Percentiles rank a stretch among this genome's conserved stretches.
These are phyloP conservation scores for Marsdenia floribunda DNA, from an alignment of 257 asterid genomes.

Conservation along the genomic window DNA sequence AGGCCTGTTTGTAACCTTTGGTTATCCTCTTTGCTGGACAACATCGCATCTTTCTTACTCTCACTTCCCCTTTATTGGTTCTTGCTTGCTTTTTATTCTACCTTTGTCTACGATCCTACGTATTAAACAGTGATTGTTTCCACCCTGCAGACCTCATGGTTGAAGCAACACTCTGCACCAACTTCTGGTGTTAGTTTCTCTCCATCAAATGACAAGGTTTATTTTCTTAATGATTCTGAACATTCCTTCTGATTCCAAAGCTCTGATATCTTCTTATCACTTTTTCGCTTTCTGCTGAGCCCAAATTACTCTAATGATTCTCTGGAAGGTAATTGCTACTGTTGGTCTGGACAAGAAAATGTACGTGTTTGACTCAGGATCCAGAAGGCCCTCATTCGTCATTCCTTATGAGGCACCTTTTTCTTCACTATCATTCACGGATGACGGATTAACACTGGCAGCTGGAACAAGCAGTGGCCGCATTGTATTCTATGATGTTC, in stretches of 20 bases:
- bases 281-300: background rate
- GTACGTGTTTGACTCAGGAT: constrained; percentile 80
- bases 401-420: constrained; percentile 88
- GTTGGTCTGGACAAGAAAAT: constrained; percentile 97
- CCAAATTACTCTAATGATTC: constrained; percentile 9
- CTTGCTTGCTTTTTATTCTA: background rate
- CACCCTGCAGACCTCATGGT: constrained; percentile 74
- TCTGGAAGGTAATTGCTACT: constrained; percentile 80
- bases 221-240: constrained; percentile 14
- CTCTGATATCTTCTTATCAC: background rate
- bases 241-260: background rate
- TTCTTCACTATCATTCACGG: constrained; percentile 84
- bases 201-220: constrained; percentile 95
- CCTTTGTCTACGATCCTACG: background rate
- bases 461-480: constrained; percentile 96
- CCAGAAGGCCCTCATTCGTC: constrained; percentile 80
- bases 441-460: constrained; percentile 89
- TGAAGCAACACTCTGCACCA: constrained; percentile 97
- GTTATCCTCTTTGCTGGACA: background rate
- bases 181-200: constrained; percentile 91
- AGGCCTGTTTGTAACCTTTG: background rate
- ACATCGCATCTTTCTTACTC: background rate
- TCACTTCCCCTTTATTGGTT: background rate
- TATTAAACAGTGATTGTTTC: background rate
- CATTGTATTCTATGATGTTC: constrained; percentile 81